Conservation (phyloP, 139 green algal species). For the Chlorella sp. region DNA sequence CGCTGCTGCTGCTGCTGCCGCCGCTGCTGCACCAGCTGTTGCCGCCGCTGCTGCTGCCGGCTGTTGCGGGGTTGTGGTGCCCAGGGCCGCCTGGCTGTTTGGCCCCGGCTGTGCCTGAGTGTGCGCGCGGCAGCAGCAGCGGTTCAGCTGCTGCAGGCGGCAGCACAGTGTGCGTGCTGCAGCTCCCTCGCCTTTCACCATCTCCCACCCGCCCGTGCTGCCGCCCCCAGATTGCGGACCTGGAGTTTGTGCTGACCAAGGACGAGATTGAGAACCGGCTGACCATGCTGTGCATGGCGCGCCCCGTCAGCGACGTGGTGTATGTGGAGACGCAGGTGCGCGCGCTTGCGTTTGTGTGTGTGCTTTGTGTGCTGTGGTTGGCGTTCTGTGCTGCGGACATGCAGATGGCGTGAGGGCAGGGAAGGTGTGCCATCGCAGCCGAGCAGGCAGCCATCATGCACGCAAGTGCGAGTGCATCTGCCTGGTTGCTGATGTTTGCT, state of each 20-base stretch:
- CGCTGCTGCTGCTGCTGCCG: background rate
- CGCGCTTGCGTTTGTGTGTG: background rate
- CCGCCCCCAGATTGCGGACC: slow-evolving; percentile 70
- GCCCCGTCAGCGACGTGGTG: slow-evolving; percentile 70
- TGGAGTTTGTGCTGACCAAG: slow-evolving; percentile 85
- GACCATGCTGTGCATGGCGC: slow-evolving; percentile 89
- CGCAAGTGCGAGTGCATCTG: no score
- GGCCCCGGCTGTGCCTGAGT: no score
- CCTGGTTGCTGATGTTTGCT: no score
- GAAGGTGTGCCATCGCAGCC: no score
- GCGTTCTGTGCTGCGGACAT: background rate
- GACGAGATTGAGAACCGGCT: slow-evolving; percentile 87
- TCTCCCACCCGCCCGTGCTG: no score
- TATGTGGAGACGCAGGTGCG: slow-evolving; percentile 75
- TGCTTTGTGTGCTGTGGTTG: background rate
- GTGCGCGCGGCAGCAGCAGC: background rate
- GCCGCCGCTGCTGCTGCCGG: no score
- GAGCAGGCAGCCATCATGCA: no score
- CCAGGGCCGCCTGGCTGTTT: no score
- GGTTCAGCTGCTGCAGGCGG: background rate
- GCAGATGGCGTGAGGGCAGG: no score
- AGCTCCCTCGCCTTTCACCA: no score
- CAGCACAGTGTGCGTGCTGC: no score
- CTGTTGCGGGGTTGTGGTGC: no score
- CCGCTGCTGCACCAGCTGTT: background rate